These are phyloP conservation scores for Pythium biforme DNA, from an alignment of 352 stramenopile species.

Conservation along the genomic window DNA sequence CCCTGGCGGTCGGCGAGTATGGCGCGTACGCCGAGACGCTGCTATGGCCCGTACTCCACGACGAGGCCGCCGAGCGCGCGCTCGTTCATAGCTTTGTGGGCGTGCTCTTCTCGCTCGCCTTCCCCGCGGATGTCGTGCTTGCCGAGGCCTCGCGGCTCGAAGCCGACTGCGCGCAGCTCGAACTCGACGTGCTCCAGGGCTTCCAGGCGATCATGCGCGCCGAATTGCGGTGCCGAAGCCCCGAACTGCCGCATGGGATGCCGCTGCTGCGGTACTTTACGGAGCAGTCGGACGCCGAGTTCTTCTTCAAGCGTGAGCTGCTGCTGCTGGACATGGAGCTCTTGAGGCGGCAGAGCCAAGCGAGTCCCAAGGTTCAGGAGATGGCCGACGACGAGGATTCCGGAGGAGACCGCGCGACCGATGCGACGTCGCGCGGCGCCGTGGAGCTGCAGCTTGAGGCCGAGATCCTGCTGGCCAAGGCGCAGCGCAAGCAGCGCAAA, in stretches of 20 bases:
- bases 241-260: slow-evolving; percentile 8
- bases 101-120: slow-evolving; percentile 52
- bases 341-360: neutral
- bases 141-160: slow-evolving; percentile 40
- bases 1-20: slow-evolving; percentile 36
- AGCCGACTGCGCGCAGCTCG: slow-evolving; percentile 33
- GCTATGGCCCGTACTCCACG: slow-evolving; percentile 45
- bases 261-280: slow-evolving; percentile 45
- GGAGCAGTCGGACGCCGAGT: slow-evolving; percentile 38
- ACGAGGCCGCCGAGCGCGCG: slow-evolving; percentile 39
- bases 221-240: slow-evolving; percentile 17
- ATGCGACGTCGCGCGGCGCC: neutral
- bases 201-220: slow-evolving; percentile 32
- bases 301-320: slow-evolving; percentile 49
- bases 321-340: slow-evolving; percentile 38
- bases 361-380: neutral
- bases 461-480: slow-evolving; percentile 24
- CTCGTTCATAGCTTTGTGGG: slow-evolving; percentile 61
- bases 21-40: slow-evolving; percentile 49
- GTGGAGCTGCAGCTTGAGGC: slow-evolving; percentile 25
- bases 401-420: neutral
- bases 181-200: slow-evolving; percentile 36
- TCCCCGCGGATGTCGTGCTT: slow-evolving; percentile 35
- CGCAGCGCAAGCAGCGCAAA: slow-evolving; percentile 55
- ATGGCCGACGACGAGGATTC: slow-evolving; percentile 1